Conservation (phyloP, 768 basidiomycete species). For the Termitomyces sp. region DNA sequence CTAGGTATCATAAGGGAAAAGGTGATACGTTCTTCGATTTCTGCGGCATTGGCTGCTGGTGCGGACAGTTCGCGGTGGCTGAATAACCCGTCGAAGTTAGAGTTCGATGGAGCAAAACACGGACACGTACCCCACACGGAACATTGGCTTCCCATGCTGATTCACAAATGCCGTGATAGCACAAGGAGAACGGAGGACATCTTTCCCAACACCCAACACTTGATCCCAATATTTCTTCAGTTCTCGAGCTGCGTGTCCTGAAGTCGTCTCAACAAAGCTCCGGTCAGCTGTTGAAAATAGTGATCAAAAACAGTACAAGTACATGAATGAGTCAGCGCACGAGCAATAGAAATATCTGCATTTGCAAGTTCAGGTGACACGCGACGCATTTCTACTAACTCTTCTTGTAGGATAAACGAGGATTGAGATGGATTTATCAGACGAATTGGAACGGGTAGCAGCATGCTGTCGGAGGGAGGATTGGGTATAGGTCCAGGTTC, state of each 20-base stretch:
- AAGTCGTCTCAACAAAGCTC: constrained; percentile 78
- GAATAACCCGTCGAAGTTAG: constrained; percentile 6
- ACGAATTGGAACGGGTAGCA: constrained; percentile 38
- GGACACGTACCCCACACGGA: constrained; percentile 66
- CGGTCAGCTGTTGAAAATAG: constrained; percentile 54
- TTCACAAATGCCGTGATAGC: constrained; percentile 81
- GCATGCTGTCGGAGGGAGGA: constrained; percentile 19
- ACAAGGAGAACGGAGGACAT: constrained; percentile 72
- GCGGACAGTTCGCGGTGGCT: constrained; percentile 63
- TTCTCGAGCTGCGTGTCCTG: constrained; percentile 70
- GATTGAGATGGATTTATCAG: constrained; percentile 36
- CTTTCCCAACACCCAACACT: constrained; percentile 58
- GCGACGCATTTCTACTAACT: constrained; percentile 35
- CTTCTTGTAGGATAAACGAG: constrained; percentile 43
- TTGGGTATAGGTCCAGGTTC: background rate
- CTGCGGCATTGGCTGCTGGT: constrained; percentile 50
- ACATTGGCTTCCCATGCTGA: constrained; percentile 76
- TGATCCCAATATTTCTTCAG: constrained; percentile 77
- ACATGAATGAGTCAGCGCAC: constrained; percentile 35
- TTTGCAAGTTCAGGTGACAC: constrained; percentile 48
- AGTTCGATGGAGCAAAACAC: background rate
- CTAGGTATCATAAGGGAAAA: constrained; percentile 28
- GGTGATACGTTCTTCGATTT: constrained; percentile 43
- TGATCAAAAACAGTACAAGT: constrained; percentile 10
- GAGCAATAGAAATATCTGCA: constrained; percentile 57